These are phyloP conservation scores for Serpula lacrymans DNA, from an alignment of 768 basidiomycete species.

Conservation along the genomic window DNA sequence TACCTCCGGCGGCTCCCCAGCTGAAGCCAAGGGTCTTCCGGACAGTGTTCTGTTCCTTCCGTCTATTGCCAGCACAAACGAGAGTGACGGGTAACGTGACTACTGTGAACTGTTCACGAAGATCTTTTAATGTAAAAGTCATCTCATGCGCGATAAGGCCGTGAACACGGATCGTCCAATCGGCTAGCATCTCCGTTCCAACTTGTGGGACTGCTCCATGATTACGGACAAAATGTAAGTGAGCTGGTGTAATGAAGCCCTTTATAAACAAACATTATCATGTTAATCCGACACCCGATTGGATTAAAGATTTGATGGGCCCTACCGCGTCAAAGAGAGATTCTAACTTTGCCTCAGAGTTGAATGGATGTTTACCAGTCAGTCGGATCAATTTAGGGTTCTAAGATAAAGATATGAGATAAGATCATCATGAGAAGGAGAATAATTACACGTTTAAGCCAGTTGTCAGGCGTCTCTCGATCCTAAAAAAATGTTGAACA, in stretches of 20 bases:
- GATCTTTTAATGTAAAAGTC: constrained; percentile 41
- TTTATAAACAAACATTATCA: constrained; percentile 11
- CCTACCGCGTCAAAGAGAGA: constrained; percentile 38
- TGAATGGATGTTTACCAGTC: constrained; percentile 64
- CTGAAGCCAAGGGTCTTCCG: constrained; percentile 52
- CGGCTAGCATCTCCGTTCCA: constrained; percentile 27
- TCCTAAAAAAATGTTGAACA: constrained; percentile 18
- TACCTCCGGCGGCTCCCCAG: constrained; percentile 50
- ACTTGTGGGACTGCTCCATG: constrained; percentile 58
- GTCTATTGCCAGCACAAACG: constrained; percentile 61
- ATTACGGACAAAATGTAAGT: constrained; percentile 58
- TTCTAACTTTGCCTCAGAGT: constrained; percentile 47
- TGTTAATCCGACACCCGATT: not conserved
- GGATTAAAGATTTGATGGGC: not conserved
- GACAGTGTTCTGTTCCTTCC: constrained; percentile 65
- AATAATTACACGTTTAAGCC: constrained; percentile 33
- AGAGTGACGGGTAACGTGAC: constrained; percentile 61
- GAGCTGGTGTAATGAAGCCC: constrained; percentile 55
- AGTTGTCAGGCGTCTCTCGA: constrained; percentile 36
- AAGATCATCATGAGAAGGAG: not conserved
- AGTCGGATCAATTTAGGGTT: constrained; percentile 42
- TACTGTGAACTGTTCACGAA: constrained; percentile 43
- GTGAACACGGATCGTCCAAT: constrained; percentile 40
- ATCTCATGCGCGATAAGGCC: constrained; percentile 34
- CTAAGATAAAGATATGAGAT: constrained; percentile 6